Conservation (phyloP, 2,329 filamentous ascomycete species). For the Clarireedia hainanense region DNA sequence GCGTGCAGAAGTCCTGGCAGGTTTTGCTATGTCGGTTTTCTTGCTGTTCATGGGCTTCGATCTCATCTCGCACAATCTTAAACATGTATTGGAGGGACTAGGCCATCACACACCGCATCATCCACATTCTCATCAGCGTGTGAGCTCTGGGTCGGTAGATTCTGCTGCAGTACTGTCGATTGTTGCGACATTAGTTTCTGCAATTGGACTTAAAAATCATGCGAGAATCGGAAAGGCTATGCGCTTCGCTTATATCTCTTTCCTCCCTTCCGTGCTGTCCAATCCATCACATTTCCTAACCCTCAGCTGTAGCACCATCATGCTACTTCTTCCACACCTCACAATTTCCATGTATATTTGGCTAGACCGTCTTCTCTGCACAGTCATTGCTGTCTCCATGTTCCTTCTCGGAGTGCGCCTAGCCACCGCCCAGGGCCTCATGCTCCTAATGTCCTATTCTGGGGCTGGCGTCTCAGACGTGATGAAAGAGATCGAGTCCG, state of each 20-base stretch:
- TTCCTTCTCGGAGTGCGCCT: conserved; percentile 77
- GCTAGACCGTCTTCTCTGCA: conserved; percentile 76
- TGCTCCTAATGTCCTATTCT: conserved; percentile 88
- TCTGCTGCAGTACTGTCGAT: conserved; percentile 76
- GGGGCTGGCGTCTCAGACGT: conserved; percentile 43
- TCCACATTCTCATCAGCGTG: conserved; percentile 55
- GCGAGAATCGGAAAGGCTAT: conserved; percentile 86
- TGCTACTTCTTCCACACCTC: conserved; percentile 75
- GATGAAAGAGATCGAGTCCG: conserved; percentile 76
- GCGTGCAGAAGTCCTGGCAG: conserved; percentile 85
- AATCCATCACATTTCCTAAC: conserved; percentile 96
- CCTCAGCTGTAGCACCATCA: conserved; percentile 71
- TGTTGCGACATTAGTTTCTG: conserved; percentile 73
- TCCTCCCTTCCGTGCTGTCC: conserved; percentile 76
- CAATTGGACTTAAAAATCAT: conserved; percentile 82
- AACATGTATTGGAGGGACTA: conserved; percentile 74
- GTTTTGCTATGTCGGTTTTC: conserved; percentile 92
- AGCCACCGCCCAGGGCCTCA: conserved; percentile 78
- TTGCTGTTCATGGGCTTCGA: conserved; percentile 97
- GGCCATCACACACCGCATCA: conserved; percentile 69
- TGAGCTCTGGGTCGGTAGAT: conserved; percentile 72
- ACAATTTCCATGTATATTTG: conserved; percentile 73
- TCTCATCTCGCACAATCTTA: conserved; percentile 85
- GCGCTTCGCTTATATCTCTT: conserved; percentile 74
- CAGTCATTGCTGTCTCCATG: conserved; percentile 79